Percentiles rank a stretch among this genome's conserved stretches.
phyloP scores from a whole-genome alignment of 169 alveolate genomes.

The Eimeria acervulina region DNA sequence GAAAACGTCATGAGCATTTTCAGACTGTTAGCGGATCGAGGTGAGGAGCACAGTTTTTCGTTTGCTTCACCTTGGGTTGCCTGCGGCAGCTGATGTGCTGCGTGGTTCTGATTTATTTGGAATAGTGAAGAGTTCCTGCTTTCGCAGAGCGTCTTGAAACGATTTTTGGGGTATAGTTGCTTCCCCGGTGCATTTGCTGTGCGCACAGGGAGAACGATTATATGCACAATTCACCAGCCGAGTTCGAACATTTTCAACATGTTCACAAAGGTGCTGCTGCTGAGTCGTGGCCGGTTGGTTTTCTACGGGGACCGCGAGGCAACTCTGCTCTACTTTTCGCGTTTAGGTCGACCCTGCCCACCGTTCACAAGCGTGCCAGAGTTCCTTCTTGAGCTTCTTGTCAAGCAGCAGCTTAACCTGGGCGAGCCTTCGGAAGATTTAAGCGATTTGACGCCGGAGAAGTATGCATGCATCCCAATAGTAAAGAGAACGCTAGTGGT shows the following conservation, averaged over 20 bases:
- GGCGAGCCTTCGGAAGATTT: conserved; percentile 21
- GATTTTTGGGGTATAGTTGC: not conserved
- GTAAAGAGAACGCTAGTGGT: not conserved
- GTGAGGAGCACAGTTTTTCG: not conserved
- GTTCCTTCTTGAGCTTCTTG: conserved; percentile 77
- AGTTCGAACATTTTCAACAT: conserved; percentile 77
- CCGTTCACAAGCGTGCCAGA: conserved; percentile 84
- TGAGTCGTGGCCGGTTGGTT: conserved; percentile 84
- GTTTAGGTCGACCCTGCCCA: conserved; percentile 78
- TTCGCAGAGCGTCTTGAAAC: not conserved
- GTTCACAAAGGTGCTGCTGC: conserved; percentile 84
- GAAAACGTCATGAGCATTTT: conserved; percentile 79
- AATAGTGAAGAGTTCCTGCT: not conserved
- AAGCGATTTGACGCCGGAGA: conserved; percentile 35
- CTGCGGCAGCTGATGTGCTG: not conserved
- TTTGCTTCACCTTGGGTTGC: not conserved
- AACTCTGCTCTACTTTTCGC: conserved; percentile 75
- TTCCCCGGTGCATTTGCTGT: not conserved
- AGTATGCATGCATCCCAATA: conserved; percentile 10
- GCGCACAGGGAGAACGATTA: conserved; percentile 83
- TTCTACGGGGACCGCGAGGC: conserved; percentile 85
- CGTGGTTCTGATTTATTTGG: not conserved
- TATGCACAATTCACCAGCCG: conserved; percentile 87
- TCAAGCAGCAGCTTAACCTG: conserved; percentile 35
- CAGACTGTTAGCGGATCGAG: conserved; percentile 81